A percentile compares a stretch with the other conserved stretches of the same genome.
phyloP scores from a whole-genome alignment of 768 basidiomycete genomes.

The Rhodotorula babjevae region DNA sequence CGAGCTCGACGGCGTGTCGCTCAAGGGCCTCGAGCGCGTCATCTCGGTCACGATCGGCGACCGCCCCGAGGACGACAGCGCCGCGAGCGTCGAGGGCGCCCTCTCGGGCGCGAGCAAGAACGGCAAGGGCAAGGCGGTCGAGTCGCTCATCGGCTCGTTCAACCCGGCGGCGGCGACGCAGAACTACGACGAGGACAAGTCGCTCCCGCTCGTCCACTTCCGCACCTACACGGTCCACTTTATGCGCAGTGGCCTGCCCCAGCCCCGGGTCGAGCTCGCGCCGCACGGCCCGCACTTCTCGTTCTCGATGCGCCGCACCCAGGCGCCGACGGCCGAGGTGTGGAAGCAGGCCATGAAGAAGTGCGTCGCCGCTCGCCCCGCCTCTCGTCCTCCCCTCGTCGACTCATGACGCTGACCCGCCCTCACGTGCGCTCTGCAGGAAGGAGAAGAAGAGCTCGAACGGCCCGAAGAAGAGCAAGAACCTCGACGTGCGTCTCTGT shows the following conservation, averaged over 20 bases:
- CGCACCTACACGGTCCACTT: slow-evolving; percentile 75
- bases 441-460: slow-evolving; percentile 77
- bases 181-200: slow-evolving; percentile 36
- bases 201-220: slow-evolving; percentile 78
- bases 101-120: background rate
- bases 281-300: slow-evolving; percentile 92
- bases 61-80: background rate
- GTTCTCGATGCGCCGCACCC: slow-evolving; percentile 68
- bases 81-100: slow-evolving; percentile 23
- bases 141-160: slow-evolving; percentile 17
- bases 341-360: slow-evolving; percentile 73
- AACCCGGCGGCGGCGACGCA: background rate
- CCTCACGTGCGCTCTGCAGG: background rate
- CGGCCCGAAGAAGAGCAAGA: slow-evolving; percentile 76
- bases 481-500: slow-evolving; percentile 62
- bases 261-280: slow-evolving; percentile 72
- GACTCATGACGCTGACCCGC: background rate
- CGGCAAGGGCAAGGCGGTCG: slow-evolving; percentile 32
- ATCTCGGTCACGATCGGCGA: slow-evolving; percentile 68
- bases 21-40: slow-evolving; percentile 78
- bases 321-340: slow-evolving; percentile 69
- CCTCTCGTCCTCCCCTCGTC: too few species aligned
- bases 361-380: slow-evolving; percentile 53
- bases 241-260: slow-evolving; percentile 68
- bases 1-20: slow-evolving; percentile 72